A percentile compares a stretch with the other conserved stretches of the same genome.
phyloP scores from a whole-genome alignment of 345 rosid species.

The Gossypium sturtianum region DNA sequence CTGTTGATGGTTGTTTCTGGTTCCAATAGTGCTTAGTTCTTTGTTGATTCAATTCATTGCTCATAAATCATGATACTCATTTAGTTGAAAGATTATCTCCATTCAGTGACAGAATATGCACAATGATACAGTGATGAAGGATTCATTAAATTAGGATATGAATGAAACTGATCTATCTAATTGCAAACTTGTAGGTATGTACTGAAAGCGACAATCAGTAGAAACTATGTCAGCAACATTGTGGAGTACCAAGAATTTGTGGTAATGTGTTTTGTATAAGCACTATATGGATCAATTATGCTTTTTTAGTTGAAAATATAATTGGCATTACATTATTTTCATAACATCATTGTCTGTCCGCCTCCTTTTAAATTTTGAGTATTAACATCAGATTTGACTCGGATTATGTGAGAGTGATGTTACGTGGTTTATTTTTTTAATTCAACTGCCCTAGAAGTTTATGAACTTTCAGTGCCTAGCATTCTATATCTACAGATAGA shows the following conservation, averaged over 20 bases:
- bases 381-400: neutral
- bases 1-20: neutral
- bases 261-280: conserved; percentile 22
- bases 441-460: neutral
- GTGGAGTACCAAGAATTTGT: conserved; percentile 40
- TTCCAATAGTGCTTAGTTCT: neutral
- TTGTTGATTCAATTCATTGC: neutral
- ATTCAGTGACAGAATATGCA: neutral
- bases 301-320: neutral
- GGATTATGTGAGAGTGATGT: neutral
- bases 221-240: conserved; percentile 40
- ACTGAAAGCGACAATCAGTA: conserved; percentile 43
- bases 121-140: neutral
- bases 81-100: neutral
- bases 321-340: neutral
- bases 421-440: neutral
- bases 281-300: neutral
- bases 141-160: neutral
- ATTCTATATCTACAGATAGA: neutral
- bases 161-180: neutral
- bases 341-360: neutral
- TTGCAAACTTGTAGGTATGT: conserved; percentile 32
- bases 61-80: neutral
- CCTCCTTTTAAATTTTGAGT: neutral
- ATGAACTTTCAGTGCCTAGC: neutral